These are phyloP conservation scores for Orbilia brochopaga DNA, from an alignment of 2,329 filamentous ascomycete genomes.

Conservation along the genomic window DNA sequence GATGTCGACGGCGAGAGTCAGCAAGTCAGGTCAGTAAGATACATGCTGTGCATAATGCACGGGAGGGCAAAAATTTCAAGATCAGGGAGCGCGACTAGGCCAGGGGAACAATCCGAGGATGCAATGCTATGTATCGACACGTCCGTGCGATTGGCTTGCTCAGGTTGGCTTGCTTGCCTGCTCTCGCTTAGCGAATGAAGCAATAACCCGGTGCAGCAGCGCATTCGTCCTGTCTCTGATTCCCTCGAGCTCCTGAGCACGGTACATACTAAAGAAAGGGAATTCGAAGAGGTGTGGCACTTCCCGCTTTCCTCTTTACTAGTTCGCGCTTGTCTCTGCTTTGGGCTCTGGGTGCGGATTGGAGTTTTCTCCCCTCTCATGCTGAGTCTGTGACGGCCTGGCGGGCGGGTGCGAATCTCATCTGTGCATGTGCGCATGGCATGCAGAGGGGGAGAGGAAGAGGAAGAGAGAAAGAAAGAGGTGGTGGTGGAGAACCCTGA, in stretches of 20 bases:
- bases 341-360: not conserved
- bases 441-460: too few species aligned
- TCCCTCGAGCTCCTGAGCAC: slow-evolving; percentile 6
- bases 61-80: too few species aligned
- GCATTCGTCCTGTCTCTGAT: slow-evolving; percentile 7
- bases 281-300: not conserved
- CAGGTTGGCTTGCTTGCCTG: not conserved
- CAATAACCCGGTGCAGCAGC: not conserved
- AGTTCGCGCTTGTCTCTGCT: too few species aligned
- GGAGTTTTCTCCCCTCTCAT: not conserved
- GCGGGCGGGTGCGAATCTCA: too few species aligned
- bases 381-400: not conserved
- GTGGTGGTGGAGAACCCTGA: not conserved
- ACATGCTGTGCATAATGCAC: too few species aligned
- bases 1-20: too few species aligned
- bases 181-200: slow-evolving; percentile 11
- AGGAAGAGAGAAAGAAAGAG: not conserved
- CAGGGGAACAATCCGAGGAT: too few species aligned
- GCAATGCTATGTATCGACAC: not conserved
- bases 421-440: too few species aligned
- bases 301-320: not conserved
- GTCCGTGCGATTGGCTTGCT: slow-evolving; percentile 15
- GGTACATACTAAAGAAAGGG: not conserved
- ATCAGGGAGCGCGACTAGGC: too few species aligned
- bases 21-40: too few species aligned